Conservation (phyloP, 192 early-diverging fungal species). For the Podila clonocystis region DNA sequence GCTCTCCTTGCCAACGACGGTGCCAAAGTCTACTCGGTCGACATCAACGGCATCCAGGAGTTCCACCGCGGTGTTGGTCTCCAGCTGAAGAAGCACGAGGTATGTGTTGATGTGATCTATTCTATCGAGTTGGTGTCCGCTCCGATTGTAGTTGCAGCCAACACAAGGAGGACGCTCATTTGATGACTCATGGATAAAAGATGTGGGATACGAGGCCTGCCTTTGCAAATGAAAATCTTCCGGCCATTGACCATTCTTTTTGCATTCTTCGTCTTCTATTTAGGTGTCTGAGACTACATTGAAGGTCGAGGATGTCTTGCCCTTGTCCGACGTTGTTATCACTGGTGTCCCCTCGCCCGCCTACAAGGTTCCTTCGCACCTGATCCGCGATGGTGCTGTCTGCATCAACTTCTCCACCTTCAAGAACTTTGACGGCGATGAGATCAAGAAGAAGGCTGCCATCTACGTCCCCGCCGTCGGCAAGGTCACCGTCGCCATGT, state of each 20-base stretch:
- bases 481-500: slow-evolving; percentile 99
- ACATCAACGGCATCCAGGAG: slow-evolving; percentile 87
- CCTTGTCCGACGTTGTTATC: slow-evolving; percentile 95
- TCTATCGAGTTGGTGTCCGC: background rate
- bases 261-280: too few species aligned
- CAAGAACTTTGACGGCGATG: slow-evolving; percentile 92
- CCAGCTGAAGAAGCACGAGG: slow-evolving; percentile 73
- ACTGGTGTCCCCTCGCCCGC: slow-evolving; percentile 91
- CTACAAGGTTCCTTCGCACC: slow-evolving; percentile 88
- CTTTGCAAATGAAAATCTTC: background rate
- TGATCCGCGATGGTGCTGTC: slow-evolving; percentile 96
- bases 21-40: slow-evolving; percentile 95
- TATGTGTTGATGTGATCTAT: slow-evolving; percentile 1
- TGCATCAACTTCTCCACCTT: slow-evolving; percentile 98
- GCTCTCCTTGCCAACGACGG: slow-evolving; percentile 98
- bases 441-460: slow-evolving; percentile 90
- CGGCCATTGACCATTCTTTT: too few species aligned
- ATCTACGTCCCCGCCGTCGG: slow-evolving; percentile 97
- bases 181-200: background rate
- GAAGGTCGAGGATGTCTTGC: slow-evolving; percentile 82
- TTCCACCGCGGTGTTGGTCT: slow-evolving; percentile 79
- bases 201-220: background rate
- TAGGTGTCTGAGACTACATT: slow-evolving; percentile 77
- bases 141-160: background rate
- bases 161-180: too few species aligned